phyloP scores from a whole-genome alignment of 2,329 filamentous ascomycete genomes.

The Colletotrichum gloeosporioides region DNA sequence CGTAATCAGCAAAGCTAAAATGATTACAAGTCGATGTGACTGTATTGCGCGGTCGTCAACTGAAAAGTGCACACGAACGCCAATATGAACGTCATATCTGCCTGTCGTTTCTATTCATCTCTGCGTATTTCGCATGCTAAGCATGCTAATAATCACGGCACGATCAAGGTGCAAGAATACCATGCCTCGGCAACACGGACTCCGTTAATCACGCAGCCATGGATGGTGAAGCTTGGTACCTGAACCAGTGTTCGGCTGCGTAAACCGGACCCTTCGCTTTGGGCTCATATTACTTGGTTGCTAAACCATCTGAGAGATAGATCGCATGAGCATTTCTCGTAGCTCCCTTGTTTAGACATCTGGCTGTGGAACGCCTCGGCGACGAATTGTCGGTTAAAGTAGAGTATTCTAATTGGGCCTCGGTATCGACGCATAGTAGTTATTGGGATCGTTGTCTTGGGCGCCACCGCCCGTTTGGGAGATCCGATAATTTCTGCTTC shows the following conservation, averaged over 20 bases:
- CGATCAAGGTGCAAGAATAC: not conserved
- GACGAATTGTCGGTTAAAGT: accelerated
- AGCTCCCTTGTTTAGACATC: not conserved
- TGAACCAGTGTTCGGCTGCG: not conserved
- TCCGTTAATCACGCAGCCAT: no score
- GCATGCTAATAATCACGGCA: no score
- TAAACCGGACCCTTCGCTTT: no score
- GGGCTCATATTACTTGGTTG: no score
- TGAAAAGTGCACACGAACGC: not conserved
- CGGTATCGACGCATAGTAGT: no score
- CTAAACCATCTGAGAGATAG: no score
- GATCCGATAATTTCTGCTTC: not conserved
- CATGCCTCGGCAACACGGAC: no score
- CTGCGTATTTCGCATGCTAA: no score
- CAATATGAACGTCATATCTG: not conserved
- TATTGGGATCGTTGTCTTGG: no score
- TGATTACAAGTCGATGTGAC: not conserved
- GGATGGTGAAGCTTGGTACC: not conserved
- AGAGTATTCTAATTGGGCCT: no score
- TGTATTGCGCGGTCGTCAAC: no score
- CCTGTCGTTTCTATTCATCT: not conserved
- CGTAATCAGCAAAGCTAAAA: not conserved
- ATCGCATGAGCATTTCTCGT: no score
- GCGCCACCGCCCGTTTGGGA: not conserved
- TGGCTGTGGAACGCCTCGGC: accelerated